A percentile compares a stretch with the other conserved stretches of the same genome.
These are phyloP conservation scores for Aspergillus sparsus DNA, from an alignment of 495 filamentous ascomycete genomes.

Conservation along the genomic window DNA sequence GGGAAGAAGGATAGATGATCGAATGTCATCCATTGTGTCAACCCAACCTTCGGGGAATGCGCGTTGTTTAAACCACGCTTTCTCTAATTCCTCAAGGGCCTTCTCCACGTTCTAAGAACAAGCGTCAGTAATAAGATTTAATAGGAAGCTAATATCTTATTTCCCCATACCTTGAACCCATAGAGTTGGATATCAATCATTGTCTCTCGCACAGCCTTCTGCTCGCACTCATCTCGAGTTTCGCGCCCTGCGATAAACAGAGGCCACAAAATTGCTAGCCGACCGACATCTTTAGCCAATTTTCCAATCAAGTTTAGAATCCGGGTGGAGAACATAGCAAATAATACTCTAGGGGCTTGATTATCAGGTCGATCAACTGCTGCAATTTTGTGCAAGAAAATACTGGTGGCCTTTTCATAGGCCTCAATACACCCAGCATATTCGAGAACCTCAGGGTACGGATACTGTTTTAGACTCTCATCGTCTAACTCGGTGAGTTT, in stretches of 20 bases:
- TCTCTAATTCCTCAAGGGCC: slow-evolving; percentile 37
- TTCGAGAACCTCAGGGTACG: slow-evolving; percentile 37
- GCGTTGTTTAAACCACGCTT: slow-evolving; percentile 41
- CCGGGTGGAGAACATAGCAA: slow-evolving; percentile 38
- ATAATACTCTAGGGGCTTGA: slow-evolving; percentile 29
- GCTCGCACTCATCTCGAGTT: slow-evolving; percentile 36
- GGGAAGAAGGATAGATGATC: slow-evolving; percentile 38
- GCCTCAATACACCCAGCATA: slow-evolving; percentile 45
- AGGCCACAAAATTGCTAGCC: slow-evolving; percentile 41
- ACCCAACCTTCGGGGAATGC: slow-evolving; percentile 43
- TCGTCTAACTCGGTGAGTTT: slow-evolving; percentile 37
- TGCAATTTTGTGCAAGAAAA: slow-evolving; percentile 40
- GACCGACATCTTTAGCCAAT: slow-evolving; percentile 40
- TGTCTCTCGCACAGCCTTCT: slow-evolving; percentile 38
- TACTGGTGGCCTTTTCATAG: slow-evolving; percentile 44
- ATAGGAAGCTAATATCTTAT: not conserved
- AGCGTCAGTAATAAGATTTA: slow-evolving; percentile 10
- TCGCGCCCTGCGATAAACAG: slow-evolving; percentile 44
- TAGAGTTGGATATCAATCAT: slow-evolving; percentile 40
- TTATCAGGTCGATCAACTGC: slow-evolving; percentile 36
- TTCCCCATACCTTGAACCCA: slow-evolving; percentile 36
- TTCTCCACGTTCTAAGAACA: slow-evolving; percentile 39
- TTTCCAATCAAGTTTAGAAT: slow-evolving; percentile 38
- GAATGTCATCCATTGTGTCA: slow-evolving; percentile 41
- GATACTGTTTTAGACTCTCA: slow-evolving; percentile 32